Evolutionary conservation across 2,329 filamentous ascomycete genomes (phyloP).

Genomic region (Dothistroma pini): DNA sequence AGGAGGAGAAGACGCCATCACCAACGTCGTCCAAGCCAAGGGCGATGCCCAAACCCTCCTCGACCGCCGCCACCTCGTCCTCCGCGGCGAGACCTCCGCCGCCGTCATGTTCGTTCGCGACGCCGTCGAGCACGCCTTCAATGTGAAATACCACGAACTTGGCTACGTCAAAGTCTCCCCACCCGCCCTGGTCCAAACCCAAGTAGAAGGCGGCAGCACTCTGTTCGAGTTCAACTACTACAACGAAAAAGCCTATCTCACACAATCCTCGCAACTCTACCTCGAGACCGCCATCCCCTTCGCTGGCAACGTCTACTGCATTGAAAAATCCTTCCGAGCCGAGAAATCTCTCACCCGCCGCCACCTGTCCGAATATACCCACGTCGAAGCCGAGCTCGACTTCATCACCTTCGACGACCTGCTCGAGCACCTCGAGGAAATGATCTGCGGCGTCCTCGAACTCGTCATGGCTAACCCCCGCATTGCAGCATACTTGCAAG

Average conservation of each 20-base stretch:
- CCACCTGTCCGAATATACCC: slow-evolving; percentile 93
- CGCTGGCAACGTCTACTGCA: slow-evolving; percentile 93
- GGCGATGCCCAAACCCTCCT: slow-evolving; percentile 70
- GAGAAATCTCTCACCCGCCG: slow-evolving; percentile 94
- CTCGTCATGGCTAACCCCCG: slow-evolving; percentile 68
- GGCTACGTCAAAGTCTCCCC: slow-evolving; percentile 80
- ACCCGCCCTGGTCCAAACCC: slow-evolving; percentile 88
- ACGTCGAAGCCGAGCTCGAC: slow-evolving; percentile 94
- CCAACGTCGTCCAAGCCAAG: slow-evolving; percentile 70
- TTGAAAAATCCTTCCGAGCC: slow-evolving; percentile 97
- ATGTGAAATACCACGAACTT: slow-evolving; percentile 71
- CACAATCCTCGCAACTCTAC: slow-evolving; percentile 95
- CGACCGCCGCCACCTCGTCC: slow-evolving; percentile 77
- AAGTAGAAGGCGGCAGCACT: slow-evolving; percentile 88
- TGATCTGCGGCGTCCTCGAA: slow-evolving; percentile 84
- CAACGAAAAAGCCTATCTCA: slow-evolving; percentile 85
- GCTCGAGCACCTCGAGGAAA: slow-evolving; percentile 77
- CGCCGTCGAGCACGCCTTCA: slow-evolving; percentile 75
- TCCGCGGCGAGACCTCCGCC: slow-evolving; percentile 80
- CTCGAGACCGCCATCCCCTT: slow-evolving; percentile 90
- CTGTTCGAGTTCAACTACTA: slow-evolving; percentile 90
- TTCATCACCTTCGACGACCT: slow-evolving; percentile 92
- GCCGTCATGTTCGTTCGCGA: slow-evolving; percentile 84
- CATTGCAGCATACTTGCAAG: slow-evolving; percentile 69
- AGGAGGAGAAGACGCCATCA: slow-evolving; percentile 85